Evolutionary conservation across 2,329 filamentous ascomycete species (phyloP).

Genomic region (Lachnum nothofagi): DNA sequence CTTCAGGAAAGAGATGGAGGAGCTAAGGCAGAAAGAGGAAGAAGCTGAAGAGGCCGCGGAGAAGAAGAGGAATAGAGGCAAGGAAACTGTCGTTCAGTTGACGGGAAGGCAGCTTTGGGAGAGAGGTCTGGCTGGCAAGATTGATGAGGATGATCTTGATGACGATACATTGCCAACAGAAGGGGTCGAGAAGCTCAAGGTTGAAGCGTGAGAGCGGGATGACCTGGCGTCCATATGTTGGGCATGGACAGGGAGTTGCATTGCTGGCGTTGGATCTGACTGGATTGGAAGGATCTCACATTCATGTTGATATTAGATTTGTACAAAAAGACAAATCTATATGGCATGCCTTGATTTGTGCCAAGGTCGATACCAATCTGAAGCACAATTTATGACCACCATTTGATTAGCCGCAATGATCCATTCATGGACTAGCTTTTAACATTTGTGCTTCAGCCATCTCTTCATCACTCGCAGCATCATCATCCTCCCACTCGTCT

Average conservation of each 20-base stretch:
- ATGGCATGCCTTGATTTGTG: neutral
- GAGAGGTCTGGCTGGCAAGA: constrained; percentile 62
- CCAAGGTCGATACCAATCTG: neutral
- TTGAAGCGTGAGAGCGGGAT: constrained; percentile 43
- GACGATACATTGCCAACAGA: constrained; percentile 52
- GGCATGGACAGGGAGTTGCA: constrained; percentile 8
- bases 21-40: constrained; percentile 60
- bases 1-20: constrained; percentile 77
- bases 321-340: neutral
- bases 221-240: neutral
- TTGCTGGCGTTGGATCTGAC: constrained; percentile 13
- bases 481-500: constrained; percentile 51
- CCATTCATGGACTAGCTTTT: neutral
- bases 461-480: constrained; percentile 42
- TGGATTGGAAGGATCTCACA: neutral
- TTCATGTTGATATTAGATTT: constrained; percentile 1
- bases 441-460: constrained; percentile 46
- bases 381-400: neutral
- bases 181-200: constrained; percentile 66
- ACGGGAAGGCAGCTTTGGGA: constrained; percentile 77
- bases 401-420: neutral
- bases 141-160: constrained; percentile 62
- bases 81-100: constrained; percentile 65
- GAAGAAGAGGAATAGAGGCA: constrained; percentile 70
- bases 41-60: constrained; percentile 76